Conservation (phyloP, 257 asterid genomes). For the Rubia yunnanensis region DNA sequence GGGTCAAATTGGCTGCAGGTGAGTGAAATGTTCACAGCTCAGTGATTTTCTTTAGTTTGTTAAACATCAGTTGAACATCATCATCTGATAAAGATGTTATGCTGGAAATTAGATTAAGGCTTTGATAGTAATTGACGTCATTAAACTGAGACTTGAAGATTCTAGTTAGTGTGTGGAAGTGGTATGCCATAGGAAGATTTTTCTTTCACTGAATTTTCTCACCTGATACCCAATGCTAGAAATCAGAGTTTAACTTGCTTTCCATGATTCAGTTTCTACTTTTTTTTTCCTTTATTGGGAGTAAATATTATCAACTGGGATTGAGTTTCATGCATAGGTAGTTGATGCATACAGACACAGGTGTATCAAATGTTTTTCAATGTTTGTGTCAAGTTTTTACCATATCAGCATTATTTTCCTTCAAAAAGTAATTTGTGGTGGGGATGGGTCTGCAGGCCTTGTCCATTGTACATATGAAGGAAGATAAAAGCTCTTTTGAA, state of each 20-base stretch:
- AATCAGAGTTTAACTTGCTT: neutral
- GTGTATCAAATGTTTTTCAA: neutral
- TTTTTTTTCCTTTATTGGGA: no score
- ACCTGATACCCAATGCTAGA: neutral
- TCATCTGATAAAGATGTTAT: neutral
- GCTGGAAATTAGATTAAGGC: neutral
- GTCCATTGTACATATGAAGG: conserved; percentile 6
- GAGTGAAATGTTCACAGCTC: neutral
- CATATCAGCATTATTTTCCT: neutral
- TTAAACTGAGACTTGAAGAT: neutral
- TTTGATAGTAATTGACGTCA: neutral
- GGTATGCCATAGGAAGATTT: neutral
- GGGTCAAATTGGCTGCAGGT: conserved; percentile 9
- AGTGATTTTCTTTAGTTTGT: neutral
- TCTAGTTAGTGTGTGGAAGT: neutral
- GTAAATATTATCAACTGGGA: no score
- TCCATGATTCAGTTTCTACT: no score
- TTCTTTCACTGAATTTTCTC: neutral
- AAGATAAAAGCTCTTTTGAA: neutral
- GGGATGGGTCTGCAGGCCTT: conserved; percentile 4
- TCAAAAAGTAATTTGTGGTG: neutral
- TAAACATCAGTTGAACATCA: no score
- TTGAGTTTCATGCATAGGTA: neutral
- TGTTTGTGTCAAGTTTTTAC: neutral
- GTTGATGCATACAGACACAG: neutral